Percentiles rank a stretch among this genome's conserved stretches.
Conservation (phyloP, 140 eudicot genomes). For the Flaveria floridana region DNA sequence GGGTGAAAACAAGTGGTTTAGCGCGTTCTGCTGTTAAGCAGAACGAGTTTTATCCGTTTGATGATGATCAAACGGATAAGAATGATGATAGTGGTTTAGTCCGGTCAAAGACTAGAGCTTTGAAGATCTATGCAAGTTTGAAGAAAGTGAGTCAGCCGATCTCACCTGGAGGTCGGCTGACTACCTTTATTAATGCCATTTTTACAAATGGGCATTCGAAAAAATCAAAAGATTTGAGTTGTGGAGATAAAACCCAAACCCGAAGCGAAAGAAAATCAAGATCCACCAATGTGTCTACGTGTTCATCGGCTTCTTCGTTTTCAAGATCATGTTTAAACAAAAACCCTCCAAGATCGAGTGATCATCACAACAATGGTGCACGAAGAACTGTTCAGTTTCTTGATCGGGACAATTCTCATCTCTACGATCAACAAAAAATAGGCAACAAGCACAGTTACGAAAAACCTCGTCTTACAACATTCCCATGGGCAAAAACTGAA, state of each 20-base stretch:
- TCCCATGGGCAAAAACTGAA: conserved; percentile 13
- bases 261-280: conserved; percentile 29
- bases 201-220: conserved; percentile 50
- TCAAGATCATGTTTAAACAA: conserved; percentile 79
- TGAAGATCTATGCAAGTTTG: conserved; percentile 59
- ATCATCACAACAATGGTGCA: too few relatives aligned
- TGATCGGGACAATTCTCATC: too few relatives aligned
- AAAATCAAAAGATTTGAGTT: conserved; percentile 33
- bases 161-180: conserved; percentile 72
- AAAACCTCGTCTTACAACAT: conserved; percentile 7
- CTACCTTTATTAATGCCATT: conserved; percentile 53
- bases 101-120: conserved; percentile 44
- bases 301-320: conserved; percentile 76
- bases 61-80: conserved; percentile 35
- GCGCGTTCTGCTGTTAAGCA: conserved; percentile 11
- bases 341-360: conserved; percentile 31
- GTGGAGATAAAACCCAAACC: too few relatives aligned
- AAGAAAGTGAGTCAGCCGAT: conserved; percentile 80
- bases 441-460: too few relatives aligned
- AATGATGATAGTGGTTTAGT: conserved; percentile 32
- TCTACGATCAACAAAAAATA: too few relatives aligned
- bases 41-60: conserved; percentile 28
- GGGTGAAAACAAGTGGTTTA: conserved; percentile 32
- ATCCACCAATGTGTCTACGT: conserved; percentile 45
- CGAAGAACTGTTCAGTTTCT: too few relatives aligned